phyloP scores from a whole-genome alignment of 306 rosid species.

The Vigna unguiculata region DNA sequence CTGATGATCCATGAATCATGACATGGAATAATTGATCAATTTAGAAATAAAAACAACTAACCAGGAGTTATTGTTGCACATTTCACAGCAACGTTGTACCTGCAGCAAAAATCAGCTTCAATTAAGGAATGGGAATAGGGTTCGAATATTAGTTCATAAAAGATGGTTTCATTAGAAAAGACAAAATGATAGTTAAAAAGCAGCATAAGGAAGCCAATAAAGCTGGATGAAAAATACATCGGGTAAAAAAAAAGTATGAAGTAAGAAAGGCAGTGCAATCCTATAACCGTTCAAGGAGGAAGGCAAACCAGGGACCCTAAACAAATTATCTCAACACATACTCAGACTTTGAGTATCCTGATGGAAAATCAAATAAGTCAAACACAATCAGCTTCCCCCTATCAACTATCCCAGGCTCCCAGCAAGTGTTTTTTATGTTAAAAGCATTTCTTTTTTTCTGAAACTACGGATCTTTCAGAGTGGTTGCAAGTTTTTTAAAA shows the following conservation, averaged over 20 bases:
- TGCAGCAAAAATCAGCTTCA: conserved; percentile 46
- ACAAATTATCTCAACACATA: background rate
- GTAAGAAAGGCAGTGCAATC: background rate
- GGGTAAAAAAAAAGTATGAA: conserved; percentile 11
- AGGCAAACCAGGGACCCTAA: conserved; percentile 19
- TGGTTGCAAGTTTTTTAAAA: too few relatives aligned
- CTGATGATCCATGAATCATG: conserved; percentile 5
- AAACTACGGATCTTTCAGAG: background rate
- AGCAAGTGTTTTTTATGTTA: conserved; percentile 10
- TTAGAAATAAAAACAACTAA: conserved; percentile 49
- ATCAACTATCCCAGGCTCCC: background rate
- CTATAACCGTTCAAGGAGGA: conserved; percentile 12
- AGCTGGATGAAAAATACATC: conserved; percentile 5
- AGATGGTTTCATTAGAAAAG: background rate
- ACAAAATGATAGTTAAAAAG: background rate
- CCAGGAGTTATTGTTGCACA: conserved; percentile 99
- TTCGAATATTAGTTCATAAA: background rate
- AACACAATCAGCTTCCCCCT: conserved; percentile 5
- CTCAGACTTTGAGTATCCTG: conserved; percentile 5
- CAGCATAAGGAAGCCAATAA: conserved; percentile 1
- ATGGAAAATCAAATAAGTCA: conserved; percentile 9
- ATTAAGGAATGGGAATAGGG: conserved; percentile 24
- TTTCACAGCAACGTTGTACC: conserved; percentile 95
- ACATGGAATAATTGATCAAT: conserved; percentile 21
- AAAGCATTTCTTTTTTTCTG: conserved; percentile 21